Conservation (phyloP, 1,139 yeast genomes). For the Groenewaldozyma sp. region DNA sequence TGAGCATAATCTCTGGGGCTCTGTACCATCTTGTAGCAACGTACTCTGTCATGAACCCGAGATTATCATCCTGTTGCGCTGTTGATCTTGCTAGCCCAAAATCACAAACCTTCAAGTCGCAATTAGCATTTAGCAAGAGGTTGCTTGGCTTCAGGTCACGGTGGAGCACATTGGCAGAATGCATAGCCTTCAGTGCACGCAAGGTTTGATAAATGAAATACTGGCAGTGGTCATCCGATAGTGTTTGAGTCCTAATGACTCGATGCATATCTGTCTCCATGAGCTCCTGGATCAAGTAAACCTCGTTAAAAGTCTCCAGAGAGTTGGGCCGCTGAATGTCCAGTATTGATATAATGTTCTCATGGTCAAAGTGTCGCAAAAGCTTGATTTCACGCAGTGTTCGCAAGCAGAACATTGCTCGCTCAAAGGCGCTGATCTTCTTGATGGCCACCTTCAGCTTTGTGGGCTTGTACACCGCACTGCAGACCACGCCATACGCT, state of each 20-base stretch:
- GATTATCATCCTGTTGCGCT: conserved; percentile 46
- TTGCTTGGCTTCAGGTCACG: conserved; percentile 91
- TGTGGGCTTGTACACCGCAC: conserved; percentile 83
- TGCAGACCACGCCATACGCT: conserved; percentile 95
- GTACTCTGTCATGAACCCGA: conserved; percentile 85
- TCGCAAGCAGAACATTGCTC: conserved; percentile 83
- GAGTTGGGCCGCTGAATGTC: conserved; percentile 84
- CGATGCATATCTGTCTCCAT: conserved; percentile 95
- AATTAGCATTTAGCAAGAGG: conserved; percentile 75
- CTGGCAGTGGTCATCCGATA: conserved; percentile 88
- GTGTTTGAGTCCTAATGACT: conserved; percentile 75
- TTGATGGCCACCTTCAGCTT: conserved; percentile 90
- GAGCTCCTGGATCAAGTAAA: conserved; percentile 84
- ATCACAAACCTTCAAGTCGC: conserved; percentile 91
- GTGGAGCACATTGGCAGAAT: conserved; percentile 84
- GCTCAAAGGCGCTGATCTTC: conserved; percentile 87
- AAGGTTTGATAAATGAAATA: conserved; percentile 86
- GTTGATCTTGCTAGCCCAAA: conserved; percentile 79
- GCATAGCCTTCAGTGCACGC: conserved; percentile 84
- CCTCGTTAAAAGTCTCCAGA: conserved; percentile 72
- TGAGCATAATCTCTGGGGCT: conserved; percentile 95
- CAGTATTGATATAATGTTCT: conserved; percentile 80
- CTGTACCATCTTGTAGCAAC: conserved; percentile 98
- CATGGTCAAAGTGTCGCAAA: conserved; percentile 80
- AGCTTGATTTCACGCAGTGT: conserved; percentile 86